Conservation (phyloP, 495 filamentous ascomycete genomes). For the Aspergillus mulundensis region DNA sequence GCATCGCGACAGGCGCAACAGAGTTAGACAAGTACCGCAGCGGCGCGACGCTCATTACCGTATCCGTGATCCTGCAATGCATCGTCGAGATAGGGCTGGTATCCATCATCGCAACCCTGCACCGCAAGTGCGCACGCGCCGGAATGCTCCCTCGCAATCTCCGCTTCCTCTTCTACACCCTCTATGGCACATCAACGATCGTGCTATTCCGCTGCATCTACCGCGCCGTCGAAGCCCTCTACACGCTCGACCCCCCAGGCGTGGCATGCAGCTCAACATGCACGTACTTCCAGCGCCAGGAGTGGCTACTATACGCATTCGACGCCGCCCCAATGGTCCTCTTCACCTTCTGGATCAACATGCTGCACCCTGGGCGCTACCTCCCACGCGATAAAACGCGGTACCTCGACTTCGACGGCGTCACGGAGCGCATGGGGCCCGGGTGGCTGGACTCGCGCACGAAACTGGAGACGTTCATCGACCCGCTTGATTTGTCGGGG, state of each 20-base stretch:
- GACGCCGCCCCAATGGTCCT: constrained; percentile 37
- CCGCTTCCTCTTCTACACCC: constrained; percentile 29
- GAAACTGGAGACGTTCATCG: constrained; percentile 28
- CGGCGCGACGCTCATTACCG: constrained; percentile 30
- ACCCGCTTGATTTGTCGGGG: constrained; percentile 32
- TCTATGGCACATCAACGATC: constrained; percentile 36
- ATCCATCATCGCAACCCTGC: constrained; percentile 30
- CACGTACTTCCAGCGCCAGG: constrained; percentile 27
- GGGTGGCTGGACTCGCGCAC: constrained; percentile 34
- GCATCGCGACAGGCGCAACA: constrained; percentile 23
- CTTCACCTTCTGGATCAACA: constrained; percentile 37
- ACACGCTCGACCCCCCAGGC: constrained; percentile 13
- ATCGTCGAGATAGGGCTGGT: constrained; percentile 33
- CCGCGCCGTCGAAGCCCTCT: constrained; percentile 35
- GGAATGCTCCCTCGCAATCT: constrained; percentile 30
- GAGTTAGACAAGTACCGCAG: constrained; percentile 19
- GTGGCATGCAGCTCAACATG: constrained; percentile 17
- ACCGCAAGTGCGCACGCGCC: constrained; percentile 23
- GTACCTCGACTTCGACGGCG: constrained; percentile 31
- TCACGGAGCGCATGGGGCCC: constrained; percentile 35
- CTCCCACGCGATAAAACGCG: constrained; percentile 28
- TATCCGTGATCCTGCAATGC: constrained; percentile 33
- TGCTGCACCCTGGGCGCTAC: constrained; percentile 32
- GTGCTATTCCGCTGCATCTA: constrained; percentile 20
- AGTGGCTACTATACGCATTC: constrained; percentile 40